A percentile compares a stretch with the other conserved stretches of the same genome.
phyloP scores from a whole-genome alignment of 768 basidiomycete species.

The Multifurca ochricompacta region DNA sequence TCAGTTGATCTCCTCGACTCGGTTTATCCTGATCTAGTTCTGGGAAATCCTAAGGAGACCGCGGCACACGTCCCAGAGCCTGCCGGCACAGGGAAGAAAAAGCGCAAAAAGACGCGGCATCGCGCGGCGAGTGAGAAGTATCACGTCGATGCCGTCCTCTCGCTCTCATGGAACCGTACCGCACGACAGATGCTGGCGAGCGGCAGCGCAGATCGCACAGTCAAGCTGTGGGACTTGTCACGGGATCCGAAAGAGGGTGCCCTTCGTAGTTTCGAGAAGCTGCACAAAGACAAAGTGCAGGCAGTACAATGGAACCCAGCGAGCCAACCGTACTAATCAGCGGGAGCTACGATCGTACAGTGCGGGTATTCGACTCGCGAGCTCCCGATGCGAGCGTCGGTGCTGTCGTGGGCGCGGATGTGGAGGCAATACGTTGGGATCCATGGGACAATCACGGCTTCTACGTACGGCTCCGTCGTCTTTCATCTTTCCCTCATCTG shows the following conservation, averaged over 20 bases:
- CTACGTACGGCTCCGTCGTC: conserved; percentile 50
- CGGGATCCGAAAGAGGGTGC: conserved; percentile 57
- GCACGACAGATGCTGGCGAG: conserved; percentile 90
- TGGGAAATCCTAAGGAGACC: conserved; percentile 83
- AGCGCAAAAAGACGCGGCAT: conserved; percentile 78
- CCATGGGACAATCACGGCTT: conserved; percentile 86
- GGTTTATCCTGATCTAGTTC: conserved; percentile 86
- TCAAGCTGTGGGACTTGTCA: conserved; percentile 95
- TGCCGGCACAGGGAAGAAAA: conserved; percentile 93
- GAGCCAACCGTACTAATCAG: conserved; percentile 88
- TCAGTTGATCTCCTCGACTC: conserved; percentile 89
- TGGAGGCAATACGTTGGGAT: conserved; percentile 93
- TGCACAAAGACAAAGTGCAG: conserved; percentile 93
- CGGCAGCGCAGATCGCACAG: conserved; percentile 88
- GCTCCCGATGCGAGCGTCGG: conserved; percentile 76
- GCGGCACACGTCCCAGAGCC: conserved; percentile 71
- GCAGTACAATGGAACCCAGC: conserved; percentile 91
- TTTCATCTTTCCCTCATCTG: background rate
- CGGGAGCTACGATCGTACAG: conserved; percentile 91
- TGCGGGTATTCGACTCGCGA: conserved; percentile 89
- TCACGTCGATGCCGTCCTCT: conserved; percentile 93
- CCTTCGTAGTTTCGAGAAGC: conserved; percentile 71
- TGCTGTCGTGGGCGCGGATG: conserved; percentile 83
- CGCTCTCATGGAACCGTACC: conserved; percentile 83
- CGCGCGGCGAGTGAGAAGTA: conserved; percentile 53